These are phyloP conservation scores for Jatropha podagrica DNA, from an alignment of 441 rosid species.

Conservation along the genomic window DNA sequence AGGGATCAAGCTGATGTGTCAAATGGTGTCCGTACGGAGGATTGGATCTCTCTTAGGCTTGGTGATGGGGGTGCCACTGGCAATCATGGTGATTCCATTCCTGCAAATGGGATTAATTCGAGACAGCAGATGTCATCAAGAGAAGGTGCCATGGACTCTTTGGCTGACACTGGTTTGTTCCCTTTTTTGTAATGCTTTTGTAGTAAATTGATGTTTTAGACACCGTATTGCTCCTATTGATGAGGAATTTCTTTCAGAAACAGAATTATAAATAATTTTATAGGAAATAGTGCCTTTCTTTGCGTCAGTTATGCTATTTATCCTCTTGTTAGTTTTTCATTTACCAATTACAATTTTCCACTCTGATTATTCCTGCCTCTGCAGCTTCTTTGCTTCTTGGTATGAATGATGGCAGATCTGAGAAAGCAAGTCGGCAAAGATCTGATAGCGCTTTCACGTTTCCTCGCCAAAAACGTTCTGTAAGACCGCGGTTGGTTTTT, in stretches of 20 bases:
- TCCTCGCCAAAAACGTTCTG: constrained; percentile 92
- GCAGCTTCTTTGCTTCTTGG: constrained; percentile 89
- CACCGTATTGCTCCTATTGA: not conserved
- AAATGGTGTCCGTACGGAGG: constrained; percentile 77
- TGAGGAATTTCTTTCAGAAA: not conserved
- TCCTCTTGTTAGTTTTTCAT: too few species aligned
- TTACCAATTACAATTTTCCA: constrained; percentile 6
- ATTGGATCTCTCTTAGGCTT: constrained; percentile 94
- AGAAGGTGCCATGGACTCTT: constrained; percentile 51
- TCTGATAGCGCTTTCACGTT: constrained; percentile 69
- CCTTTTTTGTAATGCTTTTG: constrained; percentile 19
- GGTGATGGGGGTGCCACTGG: constrained; percentile 71
- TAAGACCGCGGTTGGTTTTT: constrained; percentile 66
- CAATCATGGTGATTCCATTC: constrained; percentile 46
- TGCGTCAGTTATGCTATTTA: not conserved
- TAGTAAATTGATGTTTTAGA: not conserved
- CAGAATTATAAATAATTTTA: not conserved
- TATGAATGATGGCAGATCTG: constrained; percentile 68
- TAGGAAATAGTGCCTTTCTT: not conserved
- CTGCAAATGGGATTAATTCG: constrained; percentile 53
- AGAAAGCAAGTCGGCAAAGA: constrained; percentile 69
- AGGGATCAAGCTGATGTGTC: constrained; percentile 72
- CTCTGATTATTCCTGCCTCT: constrained; percentile 31
- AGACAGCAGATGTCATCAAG: constrained; percentile 54
- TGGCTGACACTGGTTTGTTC: constrained; percentile 79